These are phyloP conservation scores for Trametes hirsuta DNA, from an alignment of 1,284 basidiomycete species.

Conservation along the genomic window DNA sequence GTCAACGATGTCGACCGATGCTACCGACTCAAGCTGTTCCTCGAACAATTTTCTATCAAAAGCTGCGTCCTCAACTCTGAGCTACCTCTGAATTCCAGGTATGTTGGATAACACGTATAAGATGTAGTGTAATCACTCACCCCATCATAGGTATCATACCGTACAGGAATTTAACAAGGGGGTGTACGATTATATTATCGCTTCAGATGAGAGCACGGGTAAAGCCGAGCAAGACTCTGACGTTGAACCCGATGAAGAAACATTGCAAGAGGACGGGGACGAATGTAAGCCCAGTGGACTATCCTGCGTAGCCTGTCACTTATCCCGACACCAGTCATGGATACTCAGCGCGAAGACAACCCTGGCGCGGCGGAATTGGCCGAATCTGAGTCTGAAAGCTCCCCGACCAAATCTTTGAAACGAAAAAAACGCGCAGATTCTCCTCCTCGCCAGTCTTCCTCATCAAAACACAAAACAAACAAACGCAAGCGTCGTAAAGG, in stretches of 20 bases:
- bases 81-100: slow-evolving; percentile 92
- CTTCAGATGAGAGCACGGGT: slow-evolving; percentile 86
- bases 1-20: slow-evolving; percentile 97
- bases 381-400: slow-evolving; percentile 16
- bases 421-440: slow-evolving; percentile 27
- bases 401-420: slow-evolving; percentile 19
- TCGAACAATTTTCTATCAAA: slow-evolving; percentile 98
- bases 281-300: not conserved
- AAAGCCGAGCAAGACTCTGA: slow-evolving; percentile 57
- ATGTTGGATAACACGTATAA: slow-evolving; percentile 8
- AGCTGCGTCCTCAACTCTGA: slow-evolving; percentile 97
- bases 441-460: slow-evolving; percentile 11
- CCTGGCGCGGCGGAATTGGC: slow-evolving; percentile 35
- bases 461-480: slow-evolving; percentile 29
- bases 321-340: slow-evolving; percentile 45
- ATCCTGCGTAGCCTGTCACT: not conserved
- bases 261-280: slow-evolving; percentile 40
- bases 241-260: slow-evolving; percentile 40
- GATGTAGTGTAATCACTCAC: too few relatives aligned
- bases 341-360: slow-evolving; percentile 55
- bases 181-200: slow-evolving; percentile 98
- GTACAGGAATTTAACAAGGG: slow-evolving; percentile 99
- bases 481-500: slow-evolving; percentile 40
- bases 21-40: slow-evolving; percentile 94
- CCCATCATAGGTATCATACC: slow-evolving; percentile 78